A percentile compares a stretch with the other conserved stretches of the same genome.
Evolutionary conservation across 1,284 basidiomycete species (phyloP).

Genomic region (Boletus coffeatus): DNA sequence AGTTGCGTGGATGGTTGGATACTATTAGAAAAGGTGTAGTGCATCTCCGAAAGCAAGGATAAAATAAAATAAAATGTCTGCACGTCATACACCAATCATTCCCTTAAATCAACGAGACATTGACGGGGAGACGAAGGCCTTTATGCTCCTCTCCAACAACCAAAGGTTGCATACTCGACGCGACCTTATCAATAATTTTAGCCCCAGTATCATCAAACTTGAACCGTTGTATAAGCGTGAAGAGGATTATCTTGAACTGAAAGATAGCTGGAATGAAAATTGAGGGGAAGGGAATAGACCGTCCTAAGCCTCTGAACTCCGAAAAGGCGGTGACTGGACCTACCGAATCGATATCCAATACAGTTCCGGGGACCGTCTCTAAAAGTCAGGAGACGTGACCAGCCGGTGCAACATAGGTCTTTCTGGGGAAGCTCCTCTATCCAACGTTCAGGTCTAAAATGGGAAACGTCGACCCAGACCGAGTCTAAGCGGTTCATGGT

Average conservation of each 20-base stretch:
- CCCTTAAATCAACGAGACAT: background rate
- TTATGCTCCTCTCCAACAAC: constrained; percentile 8
- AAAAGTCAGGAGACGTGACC: constrained; percentile 11
- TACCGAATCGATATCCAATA: constrained; percentile 8
- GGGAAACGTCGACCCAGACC: constrained; percentile 3
- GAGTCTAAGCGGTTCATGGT: constrained; percentile 8
- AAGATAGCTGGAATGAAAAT: constrained; percentile 3
- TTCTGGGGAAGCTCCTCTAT: constrained; percentile 4
- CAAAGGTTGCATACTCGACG: constrained; percentile 11
- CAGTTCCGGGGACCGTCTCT: constrained; percentile 12
- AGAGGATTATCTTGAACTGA: constrained; percentile 11
- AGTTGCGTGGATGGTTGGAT: constrained; percentile 7
- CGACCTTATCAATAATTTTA: constrained; percentile 1
- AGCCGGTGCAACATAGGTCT: constrained; percentile 8
- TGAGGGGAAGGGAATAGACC: background rate
- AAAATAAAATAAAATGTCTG: background rate
- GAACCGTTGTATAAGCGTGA: constrained; percentile 5
- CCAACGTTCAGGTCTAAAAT: constrained; percentile 7
- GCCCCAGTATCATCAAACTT: constrained; percentile 3
- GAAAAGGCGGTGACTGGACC: background rate
- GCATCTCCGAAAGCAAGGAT: background rate
- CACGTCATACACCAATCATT: background rate
- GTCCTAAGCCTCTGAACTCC: background rate
- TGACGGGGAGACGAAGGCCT: constrained; percentile 9
- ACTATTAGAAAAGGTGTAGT: constrained; percentile 3